Conservation (phyloP, 2,329 filamentous ascomycete species). For the Arachnopeziza araneosa region DNA sequence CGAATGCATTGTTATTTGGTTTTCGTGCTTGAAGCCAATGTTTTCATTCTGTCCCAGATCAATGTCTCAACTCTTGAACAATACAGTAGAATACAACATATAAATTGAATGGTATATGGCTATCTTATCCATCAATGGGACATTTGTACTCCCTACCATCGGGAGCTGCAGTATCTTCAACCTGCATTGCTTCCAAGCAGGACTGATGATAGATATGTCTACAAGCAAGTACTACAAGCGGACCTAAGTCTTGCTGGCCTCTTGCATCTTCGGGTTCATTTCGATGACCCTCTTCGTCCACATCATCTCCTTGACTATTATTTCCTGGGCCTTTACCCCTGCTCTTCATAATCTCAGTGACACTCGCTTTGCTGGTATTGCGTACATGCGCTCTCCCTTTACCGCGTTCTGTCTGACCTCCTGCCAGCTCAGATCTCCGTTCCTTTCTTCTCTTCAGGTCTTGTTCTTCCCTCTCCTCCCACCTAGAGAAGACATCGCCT, state of each 20-base stretch:
- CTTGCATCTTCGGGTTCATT: slow-evolving; percentile 25
- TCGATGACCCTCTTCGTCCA: slow-evolving; percentile 30
- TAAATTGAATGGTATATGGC: not conserved
- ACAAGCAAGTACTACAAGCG: slow-evolving; percentile 63
- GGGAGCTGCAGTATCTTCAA: slow-evolving; percentile 47
- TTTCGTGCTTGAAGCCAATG: too few species aligned
- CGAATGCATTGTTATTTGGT: too few species aligned
- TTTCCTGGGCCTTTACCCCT: slow-evolving; percentile 20
- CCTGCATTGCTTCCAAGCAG: slow-evolving; percentile 62
- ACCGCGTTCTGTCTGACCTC: slow-evolving; percentile 32
- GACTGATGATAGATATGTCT: slow-evolving; percentile 65
- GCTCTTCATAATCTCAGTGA: slow-evolving; percentile 11
- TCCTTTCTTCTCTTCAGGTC: slow-evolving; percentile 39
- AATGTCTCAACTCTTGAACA: not conserved
- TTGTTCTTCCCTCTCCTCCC: slow-evolving; percentile 58
- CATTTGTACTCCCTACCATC: slow-evolving; percentile 35
- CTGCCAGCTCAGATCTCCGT: slow-evolving; percentile 26
- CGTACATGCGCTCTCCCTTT: slow-evolving; percentile 36
- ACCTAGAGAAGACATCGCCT: slow-evolving; percentile 71
- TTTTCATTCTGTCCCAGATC: not conserved
- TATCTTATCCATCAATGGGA: slow-evolving; percentile 35
- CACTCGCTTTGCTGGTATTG: slow-evolving; percentile 22
- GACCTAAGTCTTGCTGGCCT: slow-evolving; percentile 52
- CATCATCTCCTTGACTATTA: slow-evolving; percentile 29
- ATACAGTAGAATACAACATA: not conserved